Conservation (phyloP, 805 yeast genomes). For the Saccharomycopsis sp. region DNA sequence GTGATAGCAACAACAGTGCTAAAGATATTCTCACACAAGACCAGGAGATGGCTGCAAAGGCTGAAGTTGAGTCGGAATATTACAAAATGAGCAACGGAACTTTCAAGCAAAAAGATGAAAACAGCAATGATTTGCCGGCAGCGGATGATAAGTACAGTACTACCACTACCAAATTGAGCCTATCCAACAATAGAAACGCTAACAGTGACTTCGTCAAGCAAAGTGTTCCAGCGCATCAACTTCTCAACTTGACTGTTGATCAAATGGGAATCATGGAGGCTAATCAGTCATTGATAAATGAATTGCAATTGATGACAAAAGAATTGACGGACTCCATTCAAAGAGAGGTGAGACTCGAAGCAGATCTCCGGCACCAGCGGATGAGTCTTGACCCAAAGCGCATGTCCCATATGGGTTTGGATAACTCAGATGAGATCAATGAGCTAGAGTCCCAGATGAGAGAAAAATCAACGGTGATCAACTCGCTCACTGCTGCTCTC, state of each 20-base stretch:
- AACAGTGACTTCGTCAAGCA: not conserved
- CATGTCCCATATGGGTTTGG: not conserved
- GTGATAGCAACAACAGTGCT: not conserved
- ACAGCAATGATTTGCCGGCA: too few relatives aligned
- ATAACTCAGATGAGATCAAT: constrained; percentile 9
- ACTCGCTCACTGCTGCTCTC: constrained; percentile 46
- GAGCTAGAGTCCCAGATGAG: constrained; percentile 30
- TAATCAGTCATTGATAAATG: constrained; percentile 49
- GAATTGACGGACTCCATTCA: constrained; percentile 67
- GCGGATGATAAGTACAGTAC: too few relatives aligned
- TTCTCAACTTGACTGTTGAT: constrained; percentile 43
- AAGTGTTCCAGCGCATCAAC: too few relatives aligned
- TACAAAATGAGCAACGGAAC: constrained; percentile 1
- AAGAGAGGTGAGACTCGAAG: constrained; percentile 57
- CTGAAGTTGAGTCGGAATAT: constrained; percentile 15
- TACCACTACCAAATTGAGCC: not conserved
- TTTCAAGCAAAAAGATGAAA: too few relatives aligned
- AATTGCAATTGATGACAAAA: constrained; percentile 56
- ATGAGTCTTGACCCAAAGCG: constrained; percentile 1
- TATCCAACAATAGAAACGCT: not conserved
- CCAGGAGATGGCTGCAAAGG: constrained; percentile 15
- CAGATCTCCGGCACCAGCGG: constrained; percentile 27
- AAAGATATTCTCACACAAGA: constrained; percentile 6
- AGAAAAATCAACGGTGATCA: constrained; percentile 35
- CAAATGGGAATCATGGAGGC: constrained; percentile 56